Evolutionary conservation across 345 rosid genomes (phyloP).

Genomic region (Eucalyptus victrix): DNA sequence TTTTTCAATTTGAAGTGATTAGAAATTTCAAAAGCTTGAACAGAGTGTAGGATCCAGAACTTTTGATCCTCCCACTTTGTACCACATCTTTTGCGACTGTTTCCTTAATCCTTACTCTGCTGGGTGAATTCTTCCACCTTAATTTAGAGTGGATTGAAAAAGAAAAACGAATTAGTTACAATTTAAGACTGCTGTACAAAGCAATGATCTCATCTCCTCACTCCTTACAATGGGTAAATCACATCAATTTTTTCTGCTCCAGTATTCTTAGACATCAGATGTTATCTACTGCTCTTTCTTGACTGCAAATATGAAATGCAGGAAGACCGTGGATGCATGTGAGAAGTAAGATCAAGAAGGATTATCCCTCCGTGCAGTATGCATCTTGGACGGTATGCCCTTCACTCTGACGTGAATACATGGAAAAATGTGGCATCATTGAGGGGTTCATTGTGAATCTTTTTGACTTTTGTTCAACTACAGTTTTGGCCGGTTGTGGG

Average conservation of each 20-base stretch:
- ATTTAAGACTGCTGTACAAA: not conserved
- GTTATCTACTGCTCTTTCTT: not conserved
- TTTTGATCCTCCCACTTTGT: not conserved
- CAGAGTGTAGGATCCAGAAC: not conserved
- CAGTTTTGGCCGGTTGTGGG: constrained; percentile 93
- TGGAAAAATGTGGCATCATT: not conserved
- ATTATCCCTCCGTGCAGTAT: constrained; percentile 59
- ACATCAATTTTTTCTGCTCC: not conserved
- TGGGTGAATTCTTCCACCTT: not conserved
- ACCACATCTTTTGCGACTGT: not conserved
- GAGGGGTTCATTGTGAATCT: not conserved
- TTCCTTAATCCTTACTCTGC: not conserved
- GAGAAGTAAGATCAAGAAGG: constrained; percentile 58
- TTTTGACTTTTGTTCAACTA: not conserved
- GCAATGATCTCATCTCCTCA: not conserved
- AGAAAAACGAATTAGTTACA: not conserved
- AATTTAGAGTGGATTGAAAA: not conserved
- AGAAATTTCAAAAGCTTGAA: not conserved
- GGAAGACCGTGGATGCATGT: constrained; percentile 81
- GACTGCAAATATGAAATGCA: constrained; percentile 19
- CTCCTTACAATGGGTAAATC: not conserved
- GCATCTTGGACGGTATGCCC: constrained; percentile 77
- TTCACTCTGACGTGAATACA: not conserved
- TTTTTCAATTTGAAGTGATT: not conserved
- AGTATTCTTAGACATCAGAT: not conserved